phyloP scores from a whole-genome alignment of 1,139 yeast genomes.

The Pneumocystis murina region DNA sequence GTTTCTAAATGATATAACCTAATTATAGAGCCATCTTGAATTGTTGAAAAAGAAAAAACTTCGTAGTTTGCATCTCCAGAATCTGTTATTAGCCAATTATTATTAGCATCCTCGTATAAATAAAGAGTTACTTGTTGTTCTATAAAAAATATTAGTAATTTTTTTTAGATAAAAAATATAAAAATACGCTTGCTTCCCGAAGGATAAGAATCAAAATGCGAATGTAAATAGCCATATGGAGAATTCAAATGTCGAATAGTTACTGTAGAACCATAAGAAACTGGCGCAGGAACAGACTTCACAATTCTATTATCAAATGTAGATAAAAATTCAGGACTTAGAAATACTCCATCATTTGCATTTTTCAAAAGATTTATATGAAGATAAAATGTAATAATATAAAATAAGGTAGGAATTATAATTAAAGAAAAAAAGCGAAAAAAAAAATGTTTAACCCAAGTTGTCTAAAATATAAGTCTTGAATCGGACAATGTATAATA shows the following conservation, averaged over 20 bases:
- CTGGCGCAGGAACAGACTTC: constrained; percentile 53
- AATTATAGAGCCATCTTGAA: constrained; percentile 64
- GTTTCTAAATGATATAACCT: constrained; percentile 60
- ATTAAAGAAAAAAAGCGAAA: constrained; percentile 47
- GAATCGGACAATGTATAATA: constrained; percentile 26
- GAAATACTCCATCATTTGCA: constrained; percentile 75
- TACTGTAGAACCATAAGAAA: constrained; percentile 72
- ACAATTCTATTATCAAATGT: constrained; percentile 55
- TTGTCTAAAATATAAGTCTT: neutral
- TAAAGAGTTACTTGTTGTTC: constrained; percentile 83
- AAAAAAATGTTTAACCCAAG: constrained; percentile 32
- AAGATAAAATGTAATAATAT: constrained; percentile 56
- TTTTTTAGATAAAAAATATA: neutral
- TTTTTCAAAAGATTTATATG: constrained; percentile 58
- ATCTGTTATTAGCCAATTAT: constrained; percentile 52
- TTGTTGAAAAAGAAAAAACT: constrained; percentile 32
- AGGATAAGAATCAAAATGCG: constrained; percentile 72
- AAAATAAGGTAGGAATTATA: constrained; percentile 54
- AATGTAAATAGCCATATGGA: constrained; percentile 88
- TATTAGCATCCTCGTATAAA: constrained; percentile 82
- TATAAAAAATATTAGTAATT: neutral
- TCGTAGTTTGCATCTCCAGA: constrained; percentile 21
- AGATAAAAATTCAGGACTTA: constrained; percentile 80
- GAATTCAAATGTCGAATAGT: constrained; percentile 73
- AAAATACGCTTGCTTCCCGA: constrained; percentile 62